Evolutionary conservation across 352 stramenopile genomes (phyloP).

Genomic region (Globisporangium paroecandrum): DNA sequence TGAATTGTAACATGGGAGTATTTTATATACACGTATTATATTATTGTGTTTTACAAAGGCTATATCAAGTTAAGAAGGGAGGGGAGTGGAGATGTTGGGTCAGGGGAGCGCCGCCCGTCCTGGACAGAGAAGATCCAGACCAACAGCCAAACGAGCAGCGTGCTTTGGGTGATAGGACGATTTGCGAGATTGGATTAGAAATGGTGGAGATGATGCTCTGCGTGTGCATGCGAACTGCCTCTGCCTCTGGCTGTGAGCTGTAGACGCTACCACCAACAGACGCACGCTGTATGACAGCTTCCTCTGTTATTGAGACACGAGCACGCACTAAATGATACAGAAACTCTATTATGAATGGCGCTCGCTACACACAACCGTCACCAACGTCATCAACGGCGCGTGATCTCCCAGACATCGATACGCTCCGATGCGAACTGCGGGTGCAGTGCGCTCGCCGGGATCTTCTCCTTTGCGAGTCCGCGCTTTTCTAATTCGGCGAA

Average conservation of each 20-base stretch:
- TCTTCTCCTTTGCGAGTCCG: conserved; percentile 14
- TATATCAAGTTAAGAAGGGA: not conserved
- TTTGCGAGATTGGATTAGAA: not conserved
- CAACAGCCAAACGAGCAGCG: not conserved
- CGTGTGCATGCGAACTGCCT: not conserved
- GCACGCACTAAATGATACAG: not conserved
- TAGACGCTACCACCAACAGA: not conserved
- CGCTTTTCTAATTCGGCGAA: conserved; percentile 45
- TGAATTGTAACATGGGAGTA: not conserved
- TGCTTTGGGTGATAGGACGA: conserved; percentile 6
- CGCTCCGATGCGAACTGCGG: conserved; percentile 16
- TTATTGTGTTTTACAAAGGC: not conserved
- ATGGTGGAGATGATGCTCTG: not conserved
- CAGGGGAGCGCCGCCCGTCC: not conserved
- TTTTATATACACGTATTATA: not conserved
- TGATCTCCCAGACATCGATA: conserved; percentile 21
- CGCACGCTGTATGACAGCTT: not conserved
- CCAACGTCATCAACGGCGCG: not conserved
- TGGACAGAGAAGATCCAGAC: not conserved
- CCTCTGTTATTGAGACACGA: not conserved
- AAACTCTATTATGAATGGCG: not conserved
- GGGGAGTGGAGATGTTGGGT: not conserved
- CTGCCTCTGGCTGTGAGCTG: not conserved
- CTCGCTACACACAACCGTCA: not conserved
- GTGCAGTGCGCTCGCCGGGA: conserved; percentile 17